Base-by-base conservation (phyloP, 495 filamentous ascomycete species). In the Diplogelasinospora grovesii region DNA sequence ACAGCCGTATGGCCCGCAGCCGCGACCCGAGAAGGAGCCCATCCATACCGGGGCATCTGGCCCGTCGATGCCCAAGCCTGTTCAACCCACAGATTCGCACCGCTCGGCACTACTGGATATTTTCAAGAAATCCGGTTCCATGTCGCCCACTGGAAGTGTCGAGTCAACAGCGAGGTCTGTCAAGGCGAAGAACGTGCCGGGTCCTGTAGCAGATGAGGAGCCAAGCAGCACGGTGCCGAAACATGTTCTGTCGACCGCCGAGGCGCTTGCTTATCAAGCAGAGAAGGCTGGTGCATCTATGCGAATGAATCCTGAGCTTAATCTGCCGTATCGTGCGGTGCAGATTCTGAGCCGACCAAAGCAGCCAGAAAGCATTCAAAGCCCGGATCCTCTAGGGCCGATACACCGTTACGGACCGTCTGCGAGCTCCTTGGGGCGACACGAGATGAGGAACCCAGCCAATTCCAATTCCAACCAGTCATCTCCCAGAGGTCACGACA, bases 31-130 rank as follows among this genome's bases (percentile, higher is more conserved):
- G 5, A 44, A 37, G 30, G 33, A 32, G 9, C 22, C 26, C 7
- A 7, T 38, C 6, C 38, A 37, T 23, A 14, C 16, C 19, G 34
- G 15, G 6, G 31, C 28, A 3, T 29, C 46, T 4, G 21, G n/a
- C 35, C 30, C 47, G 37, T 24, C 36, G 27, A 39, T 36, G 4
- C 19, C 49, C 11, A 54, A 55, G 22, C 52, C 56, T 11, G 33
- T 30, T 5, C 58, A 58, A 4, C 54, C 63, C 7, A 61, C 61
- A 9, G 72, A 74, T 15, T 51, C 60, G 20, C 71, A 76, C 39
- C 60, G 64, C 22, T 63, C 59, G 8, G 52, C 61, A 2, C 48
- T 76, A 28, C 52, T 76, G 18, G 64, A 63, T 37, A 64, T 76
- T 43, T 73, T 76, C 55, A 75, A 71, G 46, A 65, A 57, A 24